Evolutionary conservation across 176 grass and related monocot genomes (phyloP), one percentile per base, ranked within the genome.

Genomic region (Cenchrus purpureus): DNA sequence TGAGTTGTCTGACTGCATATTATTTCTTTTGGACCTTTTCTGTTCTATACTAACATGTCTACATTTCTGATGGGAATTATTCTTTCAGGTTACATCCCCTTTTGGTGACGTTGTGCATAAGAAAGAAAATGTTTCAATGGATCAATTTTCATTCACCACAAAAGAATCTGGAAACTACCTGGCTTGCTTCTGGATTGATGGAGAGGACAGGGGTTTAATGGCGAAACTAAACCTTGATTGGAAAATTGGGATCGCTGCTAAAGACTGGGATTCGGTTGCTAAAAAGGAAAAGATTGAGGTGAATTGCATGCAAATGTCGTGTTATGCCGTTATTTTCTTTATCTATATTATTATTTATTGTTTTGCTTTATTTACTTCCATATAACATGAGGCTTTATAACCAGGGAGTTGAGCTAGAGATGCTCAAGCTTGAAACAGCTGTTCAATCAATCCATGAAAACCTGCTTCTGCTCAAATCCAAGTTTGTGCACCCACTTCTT

Each of bases 201-300:
- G 87, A 34, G 83, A 71, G 29, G 79, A 93, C 57, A 94, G 86
- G 54, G 76, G 69, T 11, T 81, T 84, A 63, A 65, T 68, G 29
- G 61, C 84, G 52, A 97, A 92, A 86, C 82, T 97, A 82, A 90
- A 79, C 67, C 91, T 94, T 81, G 94, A 97, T 53, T 97, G 94
- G 94, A 94, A 84, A 85, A 86, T 94, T 71, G 94, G 94, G 15
- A 94, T 97, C 46, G 87, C 82, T 4, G 44, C 91, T 74, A 88
- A 87, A 84, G 91, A 97, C 53, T 97, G 89, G 94, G 89, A 94
- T 57, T 88, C 85, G 59, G 66, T 92, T 81, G 91, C 91, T 59
- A 94, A 83, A 86, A 97, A 70, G 70, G 91, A 97, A 82, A 97
- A 90, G 59, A 51, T 94, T 28, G 71, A 97, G 94, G 94, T 96